phyloP scores from a whole-genome alignment of 2,329 filamentous ascomycete species.

The Chalaropsis ovoidea region DNA sequence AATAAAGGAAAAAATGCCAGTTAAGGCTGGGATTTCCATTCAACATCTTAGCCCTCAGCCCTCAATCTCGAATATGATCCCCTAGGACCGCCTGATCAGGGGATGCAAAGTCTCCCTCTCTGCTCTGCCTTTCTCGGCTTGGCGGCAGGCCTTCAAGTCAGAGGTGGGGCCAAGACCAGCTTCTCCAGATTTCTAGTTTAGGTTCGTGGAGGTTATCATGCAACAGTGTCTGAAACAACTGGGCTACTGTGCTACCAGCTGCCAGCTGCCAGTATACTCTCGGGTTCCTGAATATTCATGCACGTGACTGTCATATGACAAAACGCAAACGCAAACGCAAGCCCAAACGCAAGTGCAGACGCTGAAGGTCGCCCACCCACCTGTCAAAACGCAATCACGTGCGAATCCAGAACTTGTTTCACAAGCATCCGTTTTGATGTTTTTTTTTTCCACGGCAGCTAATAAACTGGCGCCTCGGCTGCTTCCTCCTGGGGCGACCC shows the following conservation, averaged over 20 bases:
- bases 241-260: no score
- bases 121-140: not conserved
- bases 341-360: not conserved
- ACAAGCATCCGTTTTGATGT: slow-evolving; percentile 4
- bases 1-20: no score
- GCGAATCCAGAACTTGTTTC: not conserved
- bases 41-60: not conserved
- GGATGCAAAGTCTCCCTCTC: not conserved
- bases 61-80: not conserved
- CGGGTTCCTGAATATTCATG: no score
- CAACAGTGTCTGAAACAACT: not conserved
- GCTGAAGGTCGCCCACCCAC: no score
- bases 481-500: not conserved
- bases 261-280: no score
- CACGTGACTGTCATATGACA: no score
- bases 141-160: not conserved
- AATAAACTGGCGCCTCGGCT: slow-evolving; percentile 1
- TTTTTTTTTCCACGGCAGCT: not conserved
- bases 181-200: slow-evolving; percentile 8
- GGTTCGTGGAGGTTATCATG: not conserved
- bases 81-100: not conserved
- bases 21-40: no score
- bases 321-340: no score
- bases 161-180: not conserved
- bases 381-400: not conserved